These are phyloP conservation scores for Citrus sp. DNA, from an alignment of 345 rosid species.

Conservation along the genomic window DNA sequence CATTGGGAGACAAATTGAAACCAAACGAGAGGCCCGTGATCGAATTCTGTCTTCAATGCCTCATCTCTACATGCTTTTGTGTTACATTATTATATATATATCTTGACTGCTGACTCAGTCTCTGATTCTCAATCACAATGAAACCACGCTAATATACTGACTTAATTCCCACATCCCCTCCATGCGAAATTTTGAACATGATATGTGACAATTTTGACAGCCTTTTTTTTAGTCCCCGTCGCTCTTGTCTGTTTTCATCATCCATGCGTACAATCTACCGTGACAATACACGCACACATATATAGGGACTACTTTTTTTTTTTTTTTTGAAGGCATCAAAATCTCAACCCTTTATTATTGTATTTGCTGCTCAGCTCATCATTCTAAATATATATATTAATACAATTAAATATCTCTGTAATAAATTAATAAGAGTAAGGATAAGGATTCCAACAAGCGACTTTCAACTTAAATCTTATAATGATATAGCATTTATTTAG, in stretches of 20 bases:
- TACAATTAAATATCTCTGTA: too few species aligned
- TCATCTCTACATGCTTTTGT: not conserved
- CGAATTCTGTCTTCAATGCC: slow-evolving; percentile 20
- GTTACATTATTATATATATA: not conserved
- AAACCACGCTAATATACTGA: not conserved
- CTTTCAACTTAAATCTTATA: too few species aligned
- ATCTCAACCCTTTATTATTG: not conserved
- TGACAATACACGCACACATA: not conserved
- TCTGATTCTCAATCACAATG: slow-evolving; percentile 9
- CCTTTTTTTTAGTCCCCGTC: not conserved
- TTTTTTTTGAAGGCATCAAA: not conserved
- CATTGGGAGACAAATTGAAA: slow-evolving; percentile 29
- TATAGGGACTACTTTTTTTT: too few species aligned
- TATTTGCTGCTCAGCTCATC: not conserved
- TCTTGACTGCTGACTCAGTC: slow-evolving; percentile 14
- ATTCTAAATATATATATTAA: not conserved
- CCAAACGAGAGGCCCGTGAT: slow-evolving; percentile 43
- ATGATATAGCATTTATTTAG: too few species aligned
- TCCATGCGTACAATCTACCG: not conserved
- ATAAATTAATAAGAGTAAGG: too few species aligned
- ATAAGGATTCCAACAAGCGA: too few species aligned
- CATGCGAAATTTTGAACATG: slow-evolving; percentile 5
- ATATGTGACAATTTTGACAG: not conserved
- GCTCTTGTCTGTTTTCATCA: not conserved
- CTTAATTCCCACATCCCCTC: slow-evolving; percentile 28